Evolutionary conservation across 305 asterid species (phyloP).

Genomic region (Euphrasia arctica): DNA sequence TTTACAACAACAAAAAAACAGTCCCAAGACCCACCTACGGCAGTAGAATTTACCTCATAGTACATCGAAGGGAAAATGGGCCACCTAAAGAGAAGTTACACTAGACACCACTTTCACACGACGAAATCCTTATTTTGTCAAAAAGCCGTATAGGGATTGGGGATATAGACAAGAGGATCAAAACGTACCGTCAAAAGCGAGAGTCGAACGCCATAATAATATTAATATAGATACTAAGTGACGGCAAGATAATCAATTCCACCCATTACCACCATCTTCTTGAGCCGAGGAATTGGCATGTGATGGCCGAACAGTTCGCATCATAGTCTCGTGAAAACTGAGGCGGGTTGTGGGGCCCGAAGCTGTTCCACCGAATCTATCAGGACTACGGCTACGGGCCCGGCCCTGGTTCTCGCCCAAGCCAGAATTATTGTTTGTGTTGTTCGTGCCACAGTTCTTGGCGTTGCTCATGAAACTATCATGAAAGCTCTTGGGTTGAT

Average conservation of each 20-base stretch:
- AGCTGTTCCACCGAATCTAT: conserved; percentile 19
- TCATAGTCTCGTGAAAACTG: conserved; percentile 32
- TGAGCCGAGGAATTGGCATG: conserved; percentile 4
- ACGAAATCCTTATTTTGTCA: conserved; percentile 1
- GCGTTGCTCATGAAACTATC: too few relatives aligned
- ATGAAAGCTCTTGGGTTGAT: conserved; percentile 36
- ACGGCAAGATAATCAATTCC: neutral
- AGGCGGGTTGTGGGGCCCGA: conserved; percentile 1
- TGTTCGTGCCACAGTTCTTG: too few relatives aligned
- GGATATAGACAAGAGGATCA: neutral
- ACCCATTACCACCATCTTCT: neutral
- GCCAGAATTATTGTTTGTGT: too few relatives aligned
- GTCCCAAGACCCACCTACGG: too few relatives aligned
- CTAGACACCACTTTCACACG: too few relatives aligned
- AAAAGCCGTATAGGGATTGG: conserved; percentile 2
- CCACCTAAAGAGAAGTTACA: too few relatives aligned
- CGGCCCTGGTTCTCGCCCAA: conserved; percentile 22
- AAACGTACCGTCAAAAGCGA: neutral
- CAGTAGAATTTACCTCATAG: too few relatives aligned
- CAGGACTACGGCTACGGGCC: conserved; percentile 62
- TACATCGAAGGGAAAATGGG: too few relatives aligned
- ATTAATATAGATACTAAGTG: neutral
- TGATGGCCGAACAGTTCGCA: conserved; percentile 23
- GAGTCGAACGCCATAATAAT: neutral
- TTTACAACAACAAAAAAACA: too few relatives aligned